Evolutionary conservation across 805 yeast genomes (phyloP), one percentile per base, ranked within the genome.

Genomic region (Metschnikowia drakensbergensis): DNA sequence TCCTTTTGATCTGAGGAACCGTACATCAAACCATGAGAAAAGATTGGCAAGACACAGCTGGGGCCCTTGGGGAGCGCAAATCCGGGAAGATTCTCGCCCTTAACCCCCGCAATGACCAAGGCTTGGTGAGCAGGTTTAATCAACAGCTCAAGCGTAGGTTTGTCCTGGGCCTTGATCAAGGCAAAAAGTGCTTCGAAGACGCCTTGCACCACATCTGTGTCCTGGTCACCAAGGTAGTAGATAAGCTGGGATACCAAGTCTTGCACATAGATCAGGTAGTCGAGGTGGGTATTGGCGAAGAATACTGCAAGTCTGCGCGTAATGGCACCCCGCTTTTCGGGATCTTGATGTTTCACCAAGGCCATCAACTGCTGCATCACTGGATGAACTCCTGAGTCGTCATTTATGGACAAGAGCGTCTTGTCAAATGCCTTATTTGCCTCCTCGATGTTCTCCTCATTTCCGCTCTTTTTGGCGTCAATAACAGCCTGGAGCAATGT

Each of bases 11-110:
- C 89, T 53, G 81, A 76, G 45, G 80, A 79, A 54, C 99, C 99
- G 67, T 90, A 88, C 96, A 92, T 88, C 61, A 94, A 79, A 52
- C 98, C 98, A 64, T 92, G 97, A 57, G 89, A 72, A 73, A 94
- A 94, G 46, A 95, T 80, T 28, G 99, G 99, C 57, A 94, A 75
- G 35, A 94, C 69, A 68, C 96, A 86, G 62, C 79, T 82, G 51
- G 97, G 96, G 43, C 98, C 95, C 64, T 82, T 83, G 66, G 95
- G 83, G 70, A 82, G 60, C 53, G 79, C 63, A 66, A 91, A 87
- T 0, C 89, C 97, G 31, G 84, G 80, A 45, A 91, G 67, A 30
- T 86, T 89, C 59, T 77, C 76, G 1, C 83, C 85, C 33, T 72
- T 72, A 23, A 74, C 74, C 26, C 90, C 88, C 17, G 89, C 79